Percentiles rank a stretch among this genome's conserved stretches.
phyloP scores from a whole-genome alignment of 352 stramenopile genomes.

The Phytophthora boehmeriae region DNA sequence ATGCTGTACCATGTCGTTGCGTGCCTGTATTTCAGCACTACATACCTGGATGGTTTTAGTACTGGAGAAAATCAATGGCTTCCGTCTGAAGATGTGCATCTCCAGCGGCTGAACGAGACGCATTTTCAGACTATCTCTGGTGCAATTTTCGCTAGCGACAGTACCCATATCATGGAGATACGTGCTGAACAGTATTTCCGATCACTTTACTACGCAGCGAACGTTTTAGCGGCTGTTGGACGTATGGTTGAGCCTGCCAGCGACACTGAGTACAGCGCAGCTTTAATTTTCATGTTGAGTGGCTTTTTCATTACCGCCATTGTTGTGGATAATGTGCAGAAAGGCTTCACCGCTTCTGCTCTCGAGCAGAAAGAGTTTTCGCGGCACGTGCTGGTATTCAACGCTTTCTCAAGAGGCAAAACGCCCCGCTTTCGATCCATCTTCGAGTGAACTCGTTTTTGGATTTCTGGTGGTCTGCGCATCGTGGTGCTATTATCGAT shows the following conservation, averaged over 20 bases:
- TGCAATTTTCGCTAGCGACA: conserved; percentile 18
- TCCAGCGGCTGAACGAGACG: conserved; percentile 40
- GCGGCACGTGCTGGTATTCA: conserved; percentile 58
- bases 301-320: conserved; percentile 70
- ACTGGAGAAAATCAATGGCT: conserved; percentile 48
- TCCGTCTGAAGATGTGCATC: conserved; percentile 47
- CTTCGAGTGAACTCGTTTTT: conserved; percentile 68
- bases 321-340: conserved; percentile 75
- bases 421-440: conserved; percentile 54
- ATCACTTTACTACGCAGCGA: conserved; percentile 62
- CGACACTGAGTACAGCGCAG: conserved; percentile 50
- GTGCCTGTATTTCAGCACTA: conserved; percentile 59
- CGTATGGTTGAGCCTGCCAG: conserved; percentile 54
- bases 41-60: conserved; percentile 51
- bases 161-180: conserved; percentile 33
- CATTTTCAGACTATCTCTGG: conserved; percentile 39
- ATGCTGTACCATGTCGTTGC: conserved; percentile 64
- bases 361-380: conserved; percentile 78
- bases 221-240: conserved; percentile 52
- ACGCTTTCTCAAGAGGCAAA: conserved; percentile 68
- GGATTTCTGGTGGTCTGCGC: conserved; percentile 73
- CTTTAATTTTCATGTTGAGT: conserved; percentile 70
- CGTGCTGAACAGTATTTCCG: conserved; percentile 59
- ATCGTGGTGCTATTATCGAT: conserved; percentile 66
- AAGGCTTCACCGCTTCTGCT: conserved; percentile 66